A percentile compares a stretch with the other conserved stretches of the same genome.
Evolutionary conservation across 768 basidiomycete genomes (phyloP).

Genomic region (Boletus reticulatus): DNA sequence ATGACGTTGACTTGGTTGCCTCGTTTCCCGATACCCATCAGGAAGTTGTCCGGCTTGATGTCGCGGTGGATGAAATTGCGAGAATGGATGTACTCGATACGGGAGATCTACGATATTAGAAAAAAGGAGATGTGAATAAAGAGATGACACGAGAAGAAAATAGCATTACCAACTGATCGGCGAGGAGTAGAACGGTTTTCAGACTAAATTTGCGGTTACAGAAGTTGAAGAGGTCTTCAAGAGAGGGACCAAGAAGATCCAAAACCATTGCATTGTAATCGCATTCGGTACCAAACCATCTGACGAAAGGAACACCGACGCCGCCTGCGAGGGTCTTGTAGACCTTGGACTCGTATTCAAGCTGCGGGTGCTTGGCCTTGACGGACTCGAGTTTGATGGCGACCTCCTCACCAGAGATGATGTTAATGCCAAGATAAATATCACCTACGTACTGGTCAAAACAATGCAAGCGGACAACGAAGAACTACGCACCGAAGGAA

Average conservation of each 20-base stretch:
- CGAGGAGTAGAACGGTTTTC: conserved; percentile 95
- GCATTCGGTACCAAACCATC: conserved; percentile 94
- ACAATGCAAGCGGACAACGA: not conserved
- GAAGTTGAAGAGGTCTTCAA: conserved; percentile 91
- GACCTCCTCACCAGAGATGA: conserved; percentile 99
- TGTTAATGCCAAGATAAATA: conserved; percentile 99
- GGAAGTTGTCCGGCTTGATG: conserved; percentile 99
- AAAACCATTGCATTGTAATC: conserved; percentile 99
- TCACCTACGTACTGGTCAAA: conserved; percentile 58
- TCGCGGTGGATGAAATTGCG: conserved; percentile 98
- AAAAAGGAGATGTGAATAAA: conserved; percentile 29
- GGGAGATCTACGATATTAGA: conserved; percentile 70
- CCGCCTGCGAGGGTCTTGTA: conserved; percentile 99
- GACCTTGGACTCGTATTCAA: conserved; percentile 96
- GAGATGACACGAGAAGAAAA: conserved; percentile 31
- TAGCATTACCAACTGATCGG: conserved; percentile 80
- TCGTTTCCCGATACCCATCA: conserved; percentile 99
- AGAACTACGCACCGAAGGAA: conserved; percentile 76
- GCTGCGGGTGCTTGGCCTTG: conserved; percentile 99
- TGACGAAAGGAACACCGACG: conserved; percentile 96
- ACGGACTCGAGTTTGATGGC: conserved; percentile 99
- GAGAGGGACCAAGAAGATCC: conserved; percentile 90
- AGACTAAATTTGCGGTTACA: conserved; percentile 97
- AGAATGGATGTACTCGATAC: conserved; percentile 99
- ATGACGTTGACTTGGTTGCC: conserved; percentile 99